Percentiles rank a stretch among this genome's conserved stretches.
Conservation (phyloP, 2,329 filamentous ascomycete genomes). For the Diaporthe sp. region DNA sequence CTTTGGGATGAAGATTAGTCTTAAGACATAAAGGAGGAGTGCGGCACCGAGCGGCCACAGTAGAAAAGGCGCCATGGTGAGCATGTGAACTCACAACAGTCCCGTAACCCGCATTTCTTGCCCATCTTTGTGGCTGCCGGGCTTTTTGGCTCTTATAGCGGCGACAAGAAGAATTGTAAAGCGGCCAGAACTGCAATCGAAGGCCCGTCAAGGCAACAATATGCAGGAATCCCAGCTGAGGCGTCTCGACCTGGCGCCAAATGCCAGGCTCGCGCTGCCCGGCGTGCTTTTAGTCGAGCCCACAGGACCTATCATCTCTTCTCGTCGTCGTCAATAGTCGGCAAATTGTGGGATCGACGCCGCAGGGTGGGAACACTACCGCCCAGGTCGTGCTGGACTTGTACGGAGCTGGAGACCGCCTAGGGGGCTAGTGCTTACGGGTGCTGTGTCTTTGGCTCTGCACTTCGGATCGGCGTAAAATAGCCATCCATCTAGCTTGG, state of each 20-base stretch:
- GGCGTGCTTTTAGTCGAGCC: not conserved
- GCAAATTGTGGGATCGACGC: not conserved
- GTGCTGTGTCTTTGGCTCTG: not conserved
- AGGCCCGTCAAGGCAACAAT: not conserved
- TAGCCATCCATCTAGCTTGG: not conserved
- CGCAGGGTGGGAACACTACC: not conserved
- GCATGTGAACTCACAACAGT: not conserved
- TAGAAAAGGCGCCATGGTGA: not conserved
- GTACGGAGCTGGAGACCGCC: not conserved
- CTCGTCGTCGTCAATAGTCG: not conserved
- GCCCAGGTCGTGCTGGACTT: not conserved
- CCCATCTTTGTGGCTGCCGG: not conserved
- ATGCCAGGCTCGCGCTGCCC: not conserved
- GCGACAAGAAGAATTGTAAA: not conserved
- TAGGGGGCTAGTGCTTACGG: not conserved
- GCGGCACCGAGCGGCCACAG: not conserved
- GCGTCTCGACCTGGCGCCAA: not conserved
- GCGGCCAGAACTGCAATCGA: not conserved
- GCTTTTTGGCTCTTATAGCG: not conserved
- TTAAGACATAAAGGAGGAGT: not conserved
- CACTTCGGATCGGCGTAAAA: not conserved
- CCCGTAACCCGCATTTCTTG: not conserved
- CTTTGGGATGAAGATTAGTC: constrained; percentile 8
- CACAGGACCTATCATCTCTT: not conserved
- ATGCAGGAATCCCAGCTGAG: not conserved